Conservation (phyloP, 495 filamentous ascomycete genomes). For the Tuber magnatum region DNA sequence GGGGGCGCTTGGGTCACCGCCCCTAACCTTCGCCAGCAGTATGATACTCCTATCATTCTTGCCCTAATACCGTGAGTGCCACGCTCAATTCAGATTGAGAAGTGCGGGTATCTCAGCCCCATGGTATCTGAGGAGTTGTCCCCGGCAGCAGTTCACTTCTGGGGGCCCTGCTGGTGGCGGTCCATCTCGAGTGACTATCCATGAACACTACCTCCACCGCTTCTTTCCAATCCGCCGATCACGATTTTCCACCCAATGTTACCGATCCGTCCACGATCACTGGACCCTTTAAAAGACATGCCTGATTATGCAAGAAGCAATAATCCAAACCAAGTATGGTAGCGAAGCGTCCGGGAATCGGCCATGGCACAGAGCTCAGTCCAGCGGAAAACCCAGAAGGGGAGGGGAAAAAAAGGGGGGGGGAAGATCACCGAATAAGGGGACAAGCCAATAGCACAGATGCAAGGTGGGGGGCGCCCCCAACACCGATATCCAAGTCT, state of each 20-base stretch:
- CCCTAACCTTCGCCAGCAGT: too few species aligned
- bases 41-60: too few species aligned
- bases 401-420: background rate
- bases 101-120: background rate
- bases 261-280: background rate
- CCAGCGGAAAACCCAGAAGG: background rate
- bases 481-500: background rate
- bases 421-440: background rate
- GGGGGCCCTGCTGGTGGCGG: background rate
- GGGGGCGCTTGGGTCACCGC: too few species aligned
- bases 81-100: background rate
- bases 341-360: background rate
- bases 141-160: background rate
- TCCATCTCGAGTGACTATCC: background rate
- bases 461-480: background rate
- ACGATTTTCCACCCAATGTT: background rate
- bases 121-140: background rate
- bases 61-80: background rate
- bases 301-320: background rate
- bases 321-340: background rate
- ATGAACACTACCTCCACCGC: background rate
- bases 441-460: background rate
- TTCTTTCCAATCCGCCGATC: background rate
- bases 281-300: background rate
- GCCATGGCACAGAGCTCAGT: background rate